Evolutionary conservation across 1,284 basidiomycete genomes (phyloP).

Genomic region (Fistulina hepatica): DNA sequence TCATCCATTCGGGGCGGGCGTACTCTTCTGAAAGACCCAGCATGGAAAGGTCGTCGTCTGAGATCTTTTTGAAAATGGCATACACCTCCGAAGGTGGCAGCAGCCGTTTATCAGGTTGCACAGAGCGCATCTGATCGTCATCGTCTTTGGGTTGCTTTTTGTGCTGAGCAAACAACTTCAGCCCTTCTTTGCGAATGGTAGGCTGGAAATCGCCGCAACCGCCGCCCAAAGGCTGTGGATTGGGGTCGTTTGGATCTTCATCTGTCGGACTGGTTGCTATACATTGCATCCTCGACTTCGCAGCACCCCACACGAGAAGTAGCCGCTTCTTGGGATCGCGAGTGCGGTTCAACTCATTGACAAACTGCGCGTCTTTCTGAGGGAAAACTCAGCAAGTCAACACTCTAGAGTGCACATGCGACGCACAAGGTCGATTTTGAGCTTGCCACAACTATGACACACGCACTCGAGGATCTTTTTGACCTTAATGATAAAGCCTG

Average conservation of each 20-base stretch:
- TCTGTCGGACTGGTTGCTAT: slow-evolving; percentile 81
- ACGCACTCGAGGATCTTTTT: slow-evolving; percentile 99
- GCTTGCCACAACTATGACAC: slow-evolving; percentile 96
- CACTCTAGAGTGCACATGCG: too few relatives aligned
- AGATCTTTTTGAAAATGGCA: slow-evolving; percentile 89
- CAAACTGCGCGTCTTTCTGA: slow-evolving; percentile 77
- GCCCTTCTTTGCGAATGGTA: slow-evolving; percentile 84
- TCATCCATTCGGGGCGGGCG: slow-evolving; percentile 99
- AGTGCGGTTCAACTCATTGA: slow-evolving; percentile 74
- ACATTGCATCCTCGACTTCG: slow-evolving; percentile 81
- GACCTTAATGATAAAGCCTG: slow-evolving; percentile 97
- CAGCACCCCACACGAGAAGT: slow-evolving; percentile 76
- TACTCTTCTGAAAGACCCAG: slow-evolving; percentile 94
- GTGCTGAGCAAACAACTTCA: slow-evolving; percentile 95
- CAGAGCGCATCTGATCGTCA: slow-evolving; percentile 72
- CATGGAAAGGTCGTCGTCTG: slow-evolving; percentile 80
- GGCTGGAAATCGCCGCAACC: slow-evolving; percentile 95
- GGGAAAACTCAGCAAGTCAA: too few relatives aligned
- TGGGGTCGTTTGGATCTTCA: slow-evolving; percentile 67
- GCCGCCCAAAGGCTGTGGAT: slow-evolving; percentile 79
- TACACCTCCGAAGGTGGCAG: slow-evolving; percentile 87
- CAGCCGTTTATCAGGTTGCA: slow-evolving; percentile 85
- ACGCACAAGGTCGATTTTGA: slow-evolving; percentile 96
- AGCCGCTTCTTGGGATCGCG: slow-evolving; percentile 85
- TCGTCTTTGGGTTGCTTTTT: slow-evolving; percentile 90